These are phyloP conservation scores for Aleurites moluccanus DNA, from an alignment of 441 rosid genomes.

Conservation along the genomic window DNA sequence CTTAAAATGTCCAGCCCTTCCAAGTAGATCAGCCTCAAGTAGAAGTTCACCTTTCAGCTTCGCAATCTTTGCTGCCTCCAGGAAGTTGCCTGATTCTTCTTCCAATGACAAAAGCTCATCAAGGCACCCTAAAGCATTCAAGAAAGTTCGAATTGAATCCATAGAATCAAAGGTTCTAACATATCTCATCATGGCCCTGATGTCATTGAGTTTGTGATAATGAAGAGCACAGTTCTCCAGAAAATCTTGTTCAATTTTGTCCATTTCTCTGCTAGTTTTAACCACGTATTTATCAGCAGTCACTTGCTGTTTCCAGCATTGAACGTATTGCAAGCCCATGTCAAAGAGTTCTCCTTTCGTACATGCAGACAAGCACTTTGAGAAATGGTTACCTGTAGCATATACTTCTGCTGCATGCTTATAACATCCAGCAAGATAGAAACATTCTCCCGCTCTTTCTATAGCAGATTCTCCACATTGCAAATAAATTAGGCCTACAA, in stretches of 20 bases:
- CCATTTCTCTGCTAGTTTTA: conserved; percentile 28
- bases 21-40: conserved; percentile 38
- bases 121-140: conserved; percentile 36
- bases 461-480: conserved; percentile 40
- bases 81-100: conserved; percentile 42
- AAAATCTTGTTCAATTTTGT: conserved; percentile 39
- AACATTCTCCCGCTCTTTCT: conserved; percentile 49
- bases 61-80: conserved; percentile 49
- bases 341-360: conserved; percentile 44
- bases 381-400: conserved; percentile 34
- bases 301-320: conserved; percentile 34
- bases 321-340: conserved; percentile 37
- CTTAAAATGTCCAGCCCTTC: conserved; percentile 33
- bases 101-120: conserved; percentile 47
- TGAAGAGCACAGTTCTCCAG: conserved; percentile 42
- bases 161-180: conserved; percentile 36
- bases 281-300: conserved; percentile 11
- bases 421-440: conserved; percentile 37
- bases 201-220: conserved; percentile 30
- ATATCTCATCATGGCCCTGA: conserved; percentile 42
- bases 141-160: conserved; percentile 28
- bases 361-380: conserved; percentile 40
- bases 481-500: conserved; percentile 43
- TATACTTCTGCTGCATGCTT: conserved; percentile 48
- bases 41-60: conserved; percentile 36